Percentiles rank a stretch among this genome's conserved stretches.
Conservation (phyloP, 2,329 filamentous ascomycete genomes). For the Arthrobotrys sinensis region DNA sequence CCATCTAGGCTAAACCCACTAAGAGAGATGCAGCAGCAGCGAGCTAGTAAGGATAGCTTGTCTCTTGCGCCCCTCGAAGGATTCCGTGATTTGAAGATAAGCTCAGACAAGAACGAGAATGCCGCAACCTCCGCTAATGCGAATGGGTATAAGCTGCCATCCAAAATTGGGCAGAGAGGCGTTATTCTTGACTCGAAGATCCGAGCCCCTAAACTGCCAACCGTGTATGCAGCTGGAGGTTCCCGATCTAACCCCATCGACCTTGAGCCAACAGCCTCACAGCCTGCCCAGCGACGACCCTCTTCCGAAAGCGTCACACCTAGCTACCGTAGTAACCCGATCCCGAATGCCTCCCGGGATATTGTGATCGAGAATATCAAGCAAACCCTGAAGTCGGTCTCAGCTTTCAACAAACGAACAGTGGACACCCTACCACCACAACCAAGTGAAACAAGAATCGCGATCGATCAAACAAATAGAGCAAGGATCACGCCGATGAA, state of each 20-base stretch:
- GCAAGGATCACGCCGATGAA: constrained; percentile 58
- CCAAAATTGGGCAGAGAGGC: constrained; percentile 54
- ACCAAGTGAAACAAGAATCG: constrained; percentile 62
- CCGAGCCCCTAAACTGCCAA: constrained; percentile 52
- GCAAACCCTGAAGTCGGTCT: constrained; percentile 60
- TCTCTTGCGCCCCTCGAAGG: constrained; percentile 54
- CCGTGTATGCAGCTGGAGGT: constrained; percentile 34
- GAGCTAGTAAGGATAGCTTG: constrained; percentile 48
- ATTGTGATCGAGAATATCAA: constrained; percentile 54
- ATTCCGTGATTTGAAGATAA: constrained; percentile 61
- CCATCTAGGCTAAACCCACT: constrained; percentile 56
- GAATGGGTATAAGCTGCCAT: constrained; percentile 59
- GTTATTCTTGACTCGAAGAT: constrained; percentile 57
- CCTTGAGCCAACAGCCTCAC: constrained; percentile 25
- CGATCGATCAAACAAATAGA: constrained; percentile 61
- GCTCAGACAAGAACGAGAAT: constrained; percentile 58
- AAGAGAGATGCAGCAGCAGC: constrained; percentile 58
- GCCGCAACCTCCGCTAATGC: constrained; percentile 33
- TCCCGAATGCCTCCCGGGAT: constrained; percentile 30
- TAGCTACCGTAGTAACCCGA: constrained; percentile 44
- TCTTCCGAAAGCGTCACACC: constrained; percentile 37
- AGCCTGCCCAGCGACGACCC: constrained; percentile 44
- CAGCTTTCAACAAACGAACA: constrained; percentile 61
- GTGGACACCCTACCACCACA: constrained; percentile 62
- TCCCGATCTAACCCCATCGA: constrained; percentile 39